Evolutionary conservation across 352 stramenopile species (phyloP).

Genomic region (Phytophthora aleatoria): DNA sequence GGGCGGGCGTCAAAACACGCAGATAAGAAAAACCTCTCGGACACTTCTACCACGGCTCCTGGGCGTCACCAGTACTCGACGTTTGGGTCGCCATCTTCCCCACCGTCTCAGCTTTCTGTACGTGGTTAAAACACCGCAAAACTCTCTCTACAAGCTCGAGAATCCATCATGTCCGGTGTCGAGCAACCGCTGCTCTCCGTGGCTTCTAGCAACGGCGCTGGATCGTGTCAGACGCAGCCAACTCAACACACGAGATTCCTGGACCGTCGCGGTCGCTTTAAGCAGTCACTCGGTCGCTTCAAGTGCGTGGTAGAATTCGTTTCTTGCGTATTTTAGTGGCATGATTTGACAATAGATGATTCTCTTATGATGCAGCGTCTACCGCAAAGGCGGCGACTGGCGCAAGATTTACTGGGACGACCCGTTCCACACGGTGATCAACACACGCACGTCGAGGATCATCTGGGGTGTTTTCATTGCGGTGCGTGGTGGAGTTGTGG

Average conservation of each 20-base stretch:
- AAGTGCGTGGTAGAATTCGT: slow-evolving; percentile 48
- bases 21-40: background rate
- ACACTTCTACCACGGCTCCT: background rate
- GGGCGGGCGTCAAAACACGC: background rate
- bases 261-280: slow-evolving; percentile 65
- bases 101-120: slow-evolving; percentile 12
- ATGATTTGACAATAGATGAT: slow-evolving; percentile 15
- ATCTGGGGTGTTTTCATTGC: slow-evolving; percentile 77
- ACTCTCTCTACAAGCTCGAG: slow-evolving; percentile 5
- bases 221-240: slow-evolving; percentile 5
- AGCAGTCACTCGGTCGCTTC: slow-evolving; percentile 72
- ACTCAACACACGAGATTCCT: slow-evolving; percentile 48
- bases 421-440: slow-evolving; percentile 88
- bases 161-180: slow-evolving; percentile 32
- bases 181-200: slow-evolving; percentile 47
- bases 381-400: slow-evolving; percentile 78
- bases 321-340: slow-evolving; percentile 4
- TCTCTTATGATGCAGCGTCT: slow-evolving; percentile 40
- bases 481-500: slow-evolving; percentile 36
- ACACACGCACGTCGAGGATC: slow-evolving; percentile 84
- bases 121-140: slow-evolving; percentile 3
- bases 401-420: slow-evolving; percentile 86
- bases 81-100: background rate
- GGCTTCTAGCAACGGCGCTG: slow-evolving; percentile 12
- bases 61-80: background rate